These are phyloP conservation scores for Russula griseocarnosa DNA, from an alignment of 768 basidiomycete genomes.

Conservation along the genomic window DNA sequence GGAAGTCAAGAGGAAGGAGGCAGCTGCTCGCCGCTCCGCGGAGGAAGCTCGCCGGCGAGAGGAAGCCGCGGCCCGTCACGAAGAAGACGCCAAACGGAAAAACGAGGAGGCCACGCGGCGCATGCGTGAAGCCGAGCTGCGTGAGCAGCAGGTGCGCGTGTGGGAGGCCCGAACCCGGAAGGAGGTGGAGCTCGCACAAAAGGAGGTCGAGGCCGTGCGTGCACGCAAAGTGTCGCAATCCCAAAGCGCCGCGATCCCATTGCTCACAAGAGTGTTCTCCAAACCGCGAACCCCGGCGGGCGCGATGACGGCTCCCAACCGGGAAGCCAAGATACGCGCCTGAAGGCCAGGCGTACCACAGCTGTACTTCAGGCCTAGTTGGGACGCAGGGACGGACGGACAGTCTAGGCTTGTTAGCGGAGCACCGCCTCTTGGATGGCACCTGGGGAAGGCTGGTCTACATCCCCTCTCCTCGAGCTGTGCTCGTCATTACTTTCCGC, in stretches of 20 bases:
- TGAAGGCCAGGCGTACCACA: slow-evolving; percentile 1
- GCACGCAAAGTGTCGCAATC: background rate
- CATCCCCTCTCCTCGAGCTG: slow-evolving; percentile 18
- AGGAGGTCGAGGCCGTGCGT: slow-evolving; percentile 2
- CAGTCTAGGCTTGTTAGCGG: slow-evolving; percentile 9
- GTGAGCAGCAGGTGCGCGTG: slow-evolving; percentile 15
- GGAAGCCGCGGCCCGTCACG: slow-evolving; percentile 20
- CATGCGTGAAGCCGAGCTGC: slow-evolving; percentile 11
- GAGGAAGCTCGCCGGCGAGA: slow-evolving; percentile 23
- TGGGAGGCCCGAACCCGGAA: slow-evolving; percentile 13
- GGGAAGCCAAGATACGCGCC: slow-evolving; percentile 20
- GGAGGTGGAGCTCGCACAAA: slow-evolving; percentile 14
- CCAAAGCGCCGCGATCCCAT: slow-evolving; percentile 3
- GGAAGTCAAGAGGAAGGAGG: slow-evolving; percentile 20
- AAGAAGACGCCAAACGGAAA: slow-evolving; percentile 20
- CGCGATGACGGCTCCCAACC: background rate
- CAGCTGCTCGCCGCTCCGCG: slow-evolving; percentile 4
- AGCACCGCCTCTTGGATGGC: slow-evolving; percentile 6
- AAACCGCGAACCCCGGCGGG: slow-evolving; percentile 1
- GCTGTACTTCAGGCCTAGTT: background rate
- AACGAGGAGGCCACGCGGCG: slow-evolving; percentile 22
- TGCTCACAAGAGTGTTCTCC: slow-evolving; percentile 3
- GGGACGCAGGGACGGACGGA: slow-evolving; percentile 8
- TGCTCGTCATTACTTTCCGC: slow-evolving; percentile 10
- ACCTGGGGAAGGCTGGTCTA: slow-evolving; percentile 13